Evolutionary conservation across 2,329 filamentous ascomycete genomes (phyloP).

Genomic region (Aspergillus piperis): DNA sequence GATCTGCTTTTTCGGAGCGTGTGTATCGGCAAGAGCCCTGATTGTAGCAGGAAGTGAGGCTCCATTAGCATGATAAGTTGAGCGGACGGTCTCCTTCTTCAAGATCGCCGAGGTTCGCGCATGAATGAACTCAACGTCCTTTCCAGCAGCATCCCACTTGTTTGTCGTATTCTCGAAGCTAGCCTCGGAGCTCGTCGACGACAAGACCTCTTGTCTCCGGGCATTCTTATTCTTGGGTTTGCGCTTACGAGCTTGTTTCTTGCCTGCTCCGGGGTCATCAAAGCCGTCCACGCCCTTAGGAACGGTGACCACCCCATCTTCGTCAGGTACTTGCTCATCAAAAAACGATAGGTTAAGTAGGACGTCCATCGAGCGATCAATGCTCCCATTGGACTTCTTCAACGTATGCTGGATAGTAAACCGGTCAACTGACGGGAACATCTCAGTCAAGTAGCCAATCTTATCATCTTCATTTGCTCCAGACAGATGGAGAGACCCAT

Average conservation of each 20-base stretch:
- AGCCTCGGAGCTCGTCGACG: conserved; percentile 17
- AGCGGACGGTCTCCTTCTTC: conserved; percentile 51
- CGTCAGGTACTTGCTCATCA: conserved; percentile 62
- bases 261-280: conserved; percentile 53
- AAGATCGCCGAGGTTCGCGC: conserved; percentile 52
- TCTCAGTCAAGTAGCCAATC: conserved; percentile 61
- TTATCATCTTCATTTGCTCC: conserved; percentile 58
- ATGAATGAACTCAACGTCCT: conserved; percentile 64
- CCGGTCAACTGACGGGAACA: conserved; percentile 70
- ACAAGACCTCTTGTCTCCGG: conserved; percentile 26
- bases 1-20: conserved; percentile 42
- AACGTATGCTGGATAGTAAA: conserved; percentile 68
- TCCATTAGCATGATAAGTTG: conserved; percentile 60
- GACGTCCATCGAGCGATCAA: conserved; percentile 73
- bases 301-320: conserved; percentile 45
- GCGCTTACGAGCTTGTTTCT: conserved; percentile 48
- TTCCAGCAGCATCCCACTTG: conserved; percentile 59
- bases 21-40: conserved; percentile 52
- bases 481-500: conserved; percentile 31
- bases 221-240: conserved; percentile 39
- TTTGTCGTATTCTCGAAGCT: conserved; percentile 40
- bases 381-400: conserved; percentile 66
- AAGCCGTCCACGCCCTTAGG: conserved; percentile 83
- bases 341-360: conserved; percentile 79
- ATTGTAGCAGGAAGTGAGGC: conserved; percentile 60